Evolutionary conservation across 1,139 yeast species (phyloP).

Genomic region (Suhomyces panamericanus): DNA sequence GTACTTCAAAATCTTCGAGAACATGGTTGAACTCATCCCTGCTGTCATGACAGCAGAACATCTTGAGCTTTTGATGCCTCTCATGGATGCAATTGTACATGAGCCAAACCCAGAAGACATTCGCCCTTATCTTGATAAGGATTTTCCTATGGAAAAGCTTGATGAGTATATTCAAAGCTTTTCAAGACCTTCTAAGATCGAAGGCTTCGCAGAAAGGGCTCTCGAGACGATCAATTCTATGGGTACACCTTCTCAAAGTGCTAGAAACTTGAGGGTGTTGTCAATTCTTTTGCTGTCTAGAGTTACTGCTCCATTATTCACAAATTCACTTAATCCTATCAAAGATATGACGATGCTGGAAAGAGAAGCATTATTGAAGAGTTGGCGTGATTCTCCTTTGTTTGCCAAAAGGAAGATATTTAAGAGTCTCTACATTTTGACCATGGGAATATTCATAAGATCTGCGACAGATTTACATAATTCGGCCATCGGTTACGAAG

Average conservation of each 20-base stretch:
- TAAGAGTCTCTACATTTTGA: conserved; percentile 25
- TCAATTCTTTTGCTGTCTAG: conserved; percentile 30
- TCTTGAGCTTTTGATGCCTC: conserved; percentile 25
- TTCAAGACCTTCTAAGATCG: conserved; percentile 34
- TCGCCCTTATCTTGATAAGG: conserved; percentile 27
- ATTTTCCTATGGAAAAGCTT: conserved; percentile 32
- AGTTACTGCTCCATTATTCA: conserved; percentile 37
- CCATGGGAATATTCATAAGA: conserved; percentile 25
- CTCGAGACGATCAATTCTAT: not conserved
- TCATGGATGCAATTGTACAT: conserved; percentile 41
- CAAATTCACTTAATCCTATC: conserved; percentile 35
- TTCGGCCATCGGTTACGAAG: conserved; percentile 39
- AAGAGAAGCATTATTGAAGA: conserved; percentile 28
- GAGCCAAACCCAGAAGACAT: conserved; percentile 34
- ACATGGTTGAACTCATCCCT: conserved; percentile 13
- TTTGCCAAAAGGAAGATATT: conserved; percentile 31
- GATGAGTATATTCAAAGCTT: conserved; percentile 33
- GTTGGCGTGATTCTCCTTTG: conserved; percentile 45
- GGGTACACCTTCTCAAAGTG: conserved; percentile 16
- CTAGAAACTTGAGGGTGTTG: conserved; percentile 14
- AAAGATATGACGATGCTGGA: conserved; percentile 39
- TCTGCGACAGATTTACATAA: conserved; percentile 37
- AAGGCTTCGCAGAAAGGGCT: conserved; percentile 24
- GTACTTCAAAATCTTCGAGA: too few relatives aligned
- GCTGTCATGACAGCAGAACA: conserved; percentile 26